Evolutionary conservation across 495 filamentous ascomycete species (phyloP), one percentile per base, ranked within the genome.

Genomic region (Talaromyces adpressus): DNA sequence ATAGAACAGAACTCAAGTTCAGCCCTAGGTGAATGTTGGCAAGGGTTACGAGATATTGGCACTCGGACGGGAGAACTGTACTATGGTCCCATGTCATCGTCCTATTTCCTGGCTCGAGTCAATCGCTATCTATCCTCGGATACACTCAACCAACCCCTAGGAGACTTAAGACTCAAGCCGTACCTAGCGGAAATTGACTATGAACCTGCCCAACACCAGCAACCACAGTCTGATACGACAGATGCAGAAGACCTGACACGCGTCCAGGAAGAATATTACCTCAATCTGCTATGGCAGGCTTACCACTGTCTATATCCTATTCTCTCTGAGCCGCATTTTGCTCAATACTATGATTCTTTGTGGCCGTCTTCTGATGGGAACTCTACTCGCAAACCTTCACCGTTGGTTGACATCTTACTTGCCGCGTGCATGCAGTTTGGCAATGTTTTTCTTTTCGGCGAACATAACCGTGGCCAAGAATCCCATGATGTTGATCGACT

Each of bases 231-330:
- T 16, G 41, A 45, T 45, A 7, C 41, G 5, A 0, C 41, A n/a
- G 41, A 45, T 45, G 41, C 41, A 18, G 41, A 45, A 6, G 49
- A 66, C 18, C 36, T 72, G 29, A 63, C 59, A 9, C 59, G 58
- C 4, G 20, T 53, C 0, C 78, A 84, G 65, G 81, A 85, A 67
- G 80, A 82, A 45, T 78, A 75, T 47, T 78, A 83, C 51, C 64
- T 84, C 18, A 68, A 64, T 52, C 66, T 81, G 4, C 81, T 76
- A 67, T 84, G 80, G 80, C 72, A 80, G 61, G 73, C 78, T 2
- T 82, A 78, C 60, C 78, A 83, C 65, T 53, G 39, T 14, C 23
- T 69, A 16, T 63, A 49, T 34, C 69, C 65, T 6, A 74, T 84
- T 6, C 34, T 85, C 6, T 73, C 80, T 20, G 80, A 82, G 67